Conservation (phyloP, 305 asterid genomes). For the Fraxinus floribunda region DNA sequence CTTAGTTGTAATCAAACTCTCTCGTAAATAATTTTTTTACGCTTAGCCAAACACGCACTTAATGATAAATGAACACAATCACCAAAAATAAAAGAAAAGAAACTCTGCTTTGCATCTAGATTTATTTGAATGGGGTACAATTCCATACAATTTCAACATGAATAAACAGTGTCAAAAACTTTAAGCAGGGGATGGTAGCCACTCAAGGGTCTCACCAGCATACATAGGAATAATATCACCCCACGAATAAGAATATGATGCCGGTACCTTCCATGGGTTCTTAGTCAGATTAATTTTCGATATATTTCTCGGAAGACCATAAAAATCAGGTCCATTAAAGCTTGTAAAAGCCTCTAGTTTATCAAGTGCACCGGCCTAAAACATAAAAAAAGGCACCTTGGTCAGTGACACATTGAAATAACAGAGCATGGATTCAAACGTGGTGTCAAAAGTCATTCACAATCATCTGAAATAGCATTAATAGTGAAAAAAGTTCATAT, state of each 20-base stretch:
- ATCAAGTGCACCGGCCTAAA: slow-evolving; percentile 76
- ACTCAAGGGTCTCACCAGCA: slow-evolving; percentile 79
- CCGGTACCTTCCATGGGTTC: slow-evolving; percentile 74
- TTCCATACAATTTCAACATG: neutral
- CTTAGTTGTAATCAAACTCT: neutral
- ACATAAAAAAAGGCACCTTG: slow-evolving; percentile 11
- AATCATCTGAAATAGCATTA: neutral
- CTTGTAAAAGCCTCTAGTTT: slow-evolving; percentile 87
- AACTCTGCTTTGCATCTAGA: neutral
- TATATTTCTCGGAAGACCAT: slow-evolving; percentile 75
- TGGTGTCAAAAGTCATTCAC: neutral
- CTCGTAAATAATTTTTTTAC: neutral
- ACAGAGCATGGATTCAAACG: neutral
- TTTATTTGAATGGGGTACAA: neutral
- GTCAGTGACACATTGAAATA: neutral
- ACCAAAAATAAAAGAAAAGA: neutral
- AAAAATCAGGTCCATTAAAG: slow-evolving; percentile 89
- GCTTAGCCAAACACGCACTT: neutral
- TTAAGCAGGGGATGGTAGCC: slow-evolving; percentile 57
- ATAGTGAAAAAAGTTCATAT: neutral
- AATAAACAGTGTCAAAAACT: neutral
- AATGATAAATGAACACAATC: neutral
- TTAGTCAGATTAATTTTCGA: slow-evolving; percentile 62
- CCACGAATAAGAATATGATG: slow-evolving; percentile 48
- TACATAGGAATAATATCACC: slow-evolving; percentile 86